phyloP scores from a whole-genome alignment of 2,329 filamentous ascomycete genomes.

The Neoascochyta sp. region DNA sequence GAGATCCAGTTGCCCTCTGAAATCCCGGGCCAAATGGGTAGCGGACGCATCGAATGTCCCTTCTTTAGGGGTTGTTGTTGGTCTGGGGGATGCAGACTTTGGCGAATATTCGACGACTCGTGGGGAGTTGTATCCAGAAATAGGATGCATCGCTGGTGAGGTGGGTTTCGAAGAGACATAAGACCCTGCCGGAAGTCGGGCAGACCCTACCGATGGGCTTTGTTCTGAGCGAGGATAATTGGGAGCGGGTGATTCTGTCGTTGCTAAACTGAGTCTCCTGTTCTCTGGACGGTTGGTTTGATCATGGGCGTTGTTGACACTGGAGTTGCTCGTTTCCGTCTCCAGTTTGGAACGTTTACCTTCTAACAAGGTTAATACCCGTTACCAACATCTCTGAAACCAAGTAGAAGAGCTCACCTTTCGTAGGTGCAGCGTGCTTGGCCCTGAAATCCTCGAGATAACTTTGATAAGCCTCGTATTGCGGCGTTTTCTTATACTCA shows the following conservation, averaged over 20 bases:
- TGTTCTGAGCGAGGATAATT: slow-evolving; percentile 22
- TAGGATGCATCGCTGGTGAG: slow-evolving; percentile 30
- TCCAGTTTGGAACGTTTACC: slow-evolving; percentile 46
- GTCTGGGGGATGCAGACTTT: slow-evolving; percentile 33
- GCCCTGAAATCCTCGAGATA: slow-evolving; percentile 77
- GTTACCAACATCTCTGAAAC: slow-evolving; percentile 2
- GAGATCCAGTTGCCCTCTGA: slow-evolving; percentile 17
- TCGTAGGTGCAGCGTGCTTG: slow-evolving; percentile 52
- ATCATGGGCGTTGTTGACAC: slow-evolving; percentile 31
- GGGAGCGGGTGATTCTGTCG: slow-evolving; percentile 15
- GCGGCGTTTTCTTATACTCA: slow-evolving; percentile 72
- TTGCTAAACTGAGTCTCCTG: slow-evolving; percentile 28
- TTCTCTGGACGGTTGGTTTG: slow-evolving; percentile 22
- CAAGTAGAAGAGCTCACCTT: slow-evolving; percentile 25
- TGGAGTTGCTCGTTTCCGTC: slow-evolving; percentile 34
- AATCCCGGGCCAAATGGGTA: slow-evolving; percentile 18
- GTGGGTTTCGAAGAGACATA: slow-evolving; percentile 29
- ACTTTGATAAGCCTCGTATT: slow-evolving; percentile 64
- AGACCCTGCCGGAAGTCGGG: slow-evolving; percentile 24
- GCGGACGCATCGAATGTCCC: slow-evolving; percentile 19
- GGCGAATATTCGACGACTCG: slow-evolving; percentile 34
- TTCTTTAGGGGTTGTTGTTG: slow-evolving; percentile 25
- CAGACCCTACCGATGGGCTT: slow-evolving; percentile 25
- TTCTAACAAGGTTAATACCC: slow-evolving; percentile 30
- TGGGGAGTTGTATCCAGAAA: slow-evolving; percentile 35